Evolutionary conservation across 805 yeast genomes (phyloP).

Genomic region (Teunomyces gatunensis): DNA sequence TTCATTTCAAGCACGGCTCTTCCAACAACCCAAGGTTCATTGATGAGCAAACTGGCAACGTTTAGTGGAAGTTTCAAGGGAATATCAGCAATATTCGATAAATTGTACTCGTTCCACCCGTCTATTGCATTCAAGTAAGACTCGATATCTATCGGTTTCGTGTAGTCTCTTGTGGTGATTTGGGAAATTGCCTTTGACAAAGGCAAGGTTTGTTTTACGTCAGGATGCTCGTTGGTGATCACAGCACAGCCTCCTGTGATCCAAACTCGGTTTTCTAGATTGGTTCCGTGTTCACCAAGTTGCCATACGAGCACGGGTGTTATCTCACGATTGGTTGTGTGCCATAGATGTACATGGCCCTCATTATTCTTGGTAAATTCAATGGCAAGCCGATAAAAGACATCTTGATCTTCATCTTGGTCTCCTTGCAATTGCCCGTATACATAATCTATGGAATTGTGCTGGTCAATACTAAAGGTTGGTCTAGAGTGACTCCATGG

Average conservation of each 20-base stretch:
- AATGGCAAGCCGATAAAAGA: conserved; percentile 40
- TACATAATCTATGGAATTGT: conserved; percentile 19
- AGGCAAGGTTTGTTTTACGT: background rate
- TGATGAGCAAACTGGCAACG: background rate
- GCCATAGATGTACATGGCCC: conserved; percentile 4
- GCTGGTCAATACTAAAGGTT: background rate
- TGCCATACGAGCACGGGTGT: conserved; percentile 39
- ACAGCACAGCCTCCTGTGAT: conserved; percentile 37
- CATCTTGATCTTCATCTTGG: conserved; percentile 42
- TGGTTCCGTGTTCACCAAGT: conserved; percentile 47
- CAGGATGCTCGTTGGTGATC: conserved; percentile 5
- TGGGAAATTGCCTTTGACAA: conserved; percentile 10
- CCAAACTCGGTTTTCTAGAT: conserved; percentile 54
- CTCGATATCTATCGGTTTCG: background rate
- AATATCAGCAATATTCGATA: conserved; percentile 8
- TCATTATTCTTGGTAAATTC: conserved; percentile 26
- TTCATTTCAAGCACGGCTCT: background rate
- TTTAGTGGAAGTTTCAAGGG: conserved; percentile 4
- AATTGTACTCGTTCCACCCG: conserved; percentile 1
- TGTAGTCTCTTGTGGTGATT: conserved; percentile 5
- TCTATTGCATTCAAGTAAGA: background rate
- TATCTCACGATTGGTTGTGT: conserved; percentile 14
- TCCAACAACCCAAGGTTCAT: conserved; percentile 7
- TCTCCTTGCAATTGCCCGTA: conserved; percentile 46
- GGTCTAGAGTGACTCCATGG: conserved; percentile 19